Conservation (phyloP, 768 basidiomycete genomes). For the Cubamyces sp. region DNA sequence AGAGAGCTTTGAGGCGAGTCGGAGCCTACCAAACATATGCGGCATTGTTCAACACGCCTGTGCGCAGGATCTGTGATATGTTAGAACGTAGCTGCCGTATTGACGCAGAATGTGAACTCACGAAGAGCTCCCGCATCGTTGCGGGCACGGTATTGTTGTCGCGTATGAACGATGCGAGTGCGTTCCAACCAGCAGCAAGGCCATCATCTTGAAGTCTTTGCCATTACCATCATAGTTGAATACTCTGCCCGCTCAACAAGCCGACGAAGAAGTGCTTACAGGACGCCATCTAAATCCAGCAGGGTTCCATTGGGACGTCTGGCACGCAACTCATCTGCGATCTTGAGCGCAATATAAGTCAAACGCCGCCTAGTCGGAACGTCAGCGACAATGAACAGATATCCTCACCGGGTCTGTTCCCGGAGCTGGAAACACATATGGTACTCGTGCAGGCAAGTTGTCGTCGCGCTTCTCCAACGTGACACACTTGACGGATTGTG, state of each 20-base stretch:
- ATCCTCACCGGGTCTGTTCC: conserved; percentile 27
- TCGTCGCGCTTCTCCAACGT: conserved; percentile 35
- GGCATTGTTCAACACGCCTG: conserved; percentile 32
- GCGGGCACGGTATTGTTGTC: conserved; percentile 30
- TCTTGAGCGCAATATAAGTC: conserved; percentile 25
- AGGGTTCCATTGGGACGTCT: conserved; percentile 41
- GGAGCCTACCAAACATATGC: conserved; percentile 30
- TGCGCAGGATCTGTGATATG: conserved; percentile 33
- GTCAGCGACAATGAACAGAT: background rate
- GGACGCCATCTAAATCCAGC: conserved; percentile 43
- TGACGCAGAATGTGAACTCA: conserved; percentile 20
- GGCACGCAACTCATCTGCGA: conserved; percentile 43
- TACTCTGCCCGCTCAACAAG: background rate
- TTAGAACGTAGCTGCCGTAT: background rate
- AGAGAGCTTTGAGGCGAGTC: background rate
- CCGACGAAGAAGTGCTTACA: conserved; percentile 32
- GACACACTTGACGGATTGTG: background rate
- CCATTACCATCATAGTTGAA: too few species aligned
- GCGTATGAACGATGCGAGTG: conserved; percentile 37
- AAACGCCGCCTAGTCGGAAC: background rate
- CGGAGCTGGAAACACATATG: conserved; percentile 46
- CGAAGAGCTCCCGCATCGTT: conserved; percentile 43
- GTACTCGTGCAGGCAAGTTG: conserved; percentile 46
- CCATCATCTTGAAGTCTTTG: conserved; percentile 24
- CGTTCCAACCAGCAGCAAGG: conserved; percentile 39